Evolutionary conservation across 352 stramenopile species (phyloP).

Genomic region (Phytopythium sindhum): DNA sequence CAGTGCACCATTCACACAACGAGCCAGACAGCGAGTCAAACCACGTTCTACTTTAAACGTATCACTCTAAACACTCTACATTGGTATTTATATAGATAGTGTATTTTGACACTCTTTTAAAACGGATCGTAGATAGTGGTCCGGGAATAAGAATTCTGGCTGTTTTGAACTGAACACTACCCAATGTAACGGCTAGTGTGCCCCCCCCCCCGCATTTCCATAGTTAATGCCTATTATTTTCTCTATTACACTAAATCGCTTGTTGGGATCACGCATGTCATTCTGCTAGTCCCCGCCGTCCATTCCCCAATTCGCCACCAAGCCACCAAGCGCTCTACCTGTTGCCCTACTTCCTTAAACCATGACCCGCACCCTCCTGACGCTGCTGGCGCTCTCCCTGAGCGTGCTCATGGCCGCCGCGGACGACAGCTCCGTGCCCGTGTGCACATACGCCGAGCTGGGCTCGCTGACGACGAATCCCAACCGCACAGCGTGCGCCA

Average conservation of each 20-base stretch:
- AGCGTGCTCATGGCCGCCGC: neutral
- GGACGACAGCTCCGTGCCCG: slow-evolving; percentile 6
- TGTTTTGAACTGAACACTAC: neutral
- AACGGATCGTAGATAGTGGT: neutral
- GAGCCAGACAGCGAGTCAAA: neutral
- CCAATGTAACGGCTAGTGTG: neutral
- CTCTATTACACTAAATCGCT: too few species aligned
- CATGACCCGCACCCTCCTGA: neutral
- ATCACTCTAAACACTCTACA: neutral
- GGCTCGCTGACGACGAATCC: slow-evolving; percentile 25
- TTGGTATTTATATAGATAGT: neutral
- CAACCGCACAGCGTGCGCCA: slow-evolving; percentile 26
- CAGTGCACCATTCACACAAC: neutral
- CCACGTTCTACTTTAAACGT: neutral
- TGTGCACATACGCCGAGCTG: slow-evolving; percentile 22
- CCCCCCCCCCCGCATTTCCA: neutral
- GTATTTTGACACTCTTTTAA: neutral
- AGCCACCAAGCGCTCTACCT: neutral
- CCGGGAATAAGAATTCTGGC: neutral
- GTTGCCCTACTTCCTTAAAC: neutral
- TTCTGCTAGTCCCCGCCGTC: neutral
- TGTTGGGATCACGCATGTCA: neutral
- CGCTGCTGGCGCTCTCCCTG: neutral
- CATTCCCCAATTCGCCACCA: neutral
- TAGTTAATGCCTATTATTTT: neutral